Percentiles rank a stretch among this genome's conserved stretches.
These are phyloP conservation scores for Stevia rebaudiana DNA, from an alignment of 140 eudicot species.

Conservation along the genomic window DNA sequence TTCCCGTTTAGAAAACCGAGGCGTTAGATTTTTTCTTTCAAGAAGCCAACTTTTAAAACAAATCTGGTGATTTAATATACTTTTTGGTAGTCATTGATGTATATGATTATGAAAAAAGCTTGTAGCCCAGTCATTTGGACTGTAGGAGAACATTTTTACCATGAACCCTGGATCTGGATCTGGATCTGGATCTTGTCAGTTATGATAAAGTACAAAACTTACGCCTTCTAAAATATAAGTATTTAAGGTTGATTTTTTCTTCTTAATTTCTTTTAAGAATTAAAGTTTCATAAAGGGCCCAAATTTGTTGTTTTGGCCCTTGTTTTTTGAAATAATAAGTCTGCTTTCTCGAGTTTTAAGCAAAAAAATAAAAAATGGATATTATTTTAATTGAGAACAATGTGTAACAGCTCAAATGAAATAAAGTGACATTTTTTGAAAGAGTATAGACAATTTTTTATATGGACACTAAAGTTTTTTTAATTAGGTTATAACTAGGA, in stretches of 20 bases:
- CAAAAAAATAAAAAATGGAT: not conserved
- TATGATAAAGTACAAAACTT: not conserved
- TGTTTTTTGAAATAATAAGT: not conserved
- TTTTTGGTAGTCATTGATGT: slow-evolving; percentile 14
- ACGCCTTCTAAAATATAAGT: not conserved
- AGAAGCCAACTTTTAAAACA: not conserved
- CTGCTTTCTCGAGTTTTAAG: not conserved
- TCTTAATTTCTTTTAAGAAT: not conserved
- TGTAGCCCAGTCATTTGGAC: slow-evolving; percentile 9
- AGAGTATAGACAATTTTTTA: not conserved
- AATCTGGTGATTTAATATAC: slow-evolving; percentile 1
- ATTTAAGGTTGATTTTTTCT: not conserved
- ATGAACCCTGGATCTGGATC: not conserved
- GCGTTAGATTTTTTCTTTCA: not conserved
- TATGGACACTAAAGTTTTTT: not conserved
- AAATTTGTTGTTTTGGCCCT: not conserved
- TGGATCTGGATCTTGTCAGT: not conserved
- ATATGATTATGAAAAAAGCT: slow-evolving; percentile 11
- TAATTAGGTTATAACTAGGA: not conserved
- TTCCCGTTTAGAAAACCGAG: not conserved
- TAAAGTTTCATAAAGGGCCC: not conserved
- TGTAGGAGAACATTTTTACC: not conserved
- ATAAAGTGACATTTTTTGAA: not conserved
- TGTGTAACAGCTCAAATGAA: not conserved
- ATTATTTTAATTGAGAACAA: not conserved